phyloP scores from a whole-genome alignment of 2,329 filamentous ascomycete genomes.

The Pseudomassariella vexata region DNA sequence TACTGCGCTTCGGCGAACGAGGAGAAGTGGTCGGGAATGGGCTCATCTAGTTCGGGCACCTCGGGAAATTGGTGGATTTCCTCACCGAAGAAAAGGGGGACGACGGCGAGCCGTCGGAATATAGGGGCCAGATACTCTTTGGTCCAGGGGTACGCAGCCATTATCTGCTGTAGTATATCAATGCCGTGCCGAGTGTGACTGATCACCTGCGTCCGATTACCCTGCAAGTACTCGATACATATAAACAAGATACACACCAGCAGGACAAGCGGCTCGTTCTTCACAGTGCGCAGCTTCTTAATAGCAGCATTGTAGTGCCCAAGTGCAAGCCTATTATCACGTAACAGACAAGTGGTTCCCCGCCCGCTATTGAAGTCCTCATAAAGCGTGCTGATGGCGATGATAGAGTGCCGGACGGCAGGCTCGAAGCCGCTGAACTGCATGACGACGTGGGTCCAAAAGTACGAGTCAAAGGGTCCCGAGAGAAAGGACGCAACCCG shows the following conservation, averaged over 20 bases:
- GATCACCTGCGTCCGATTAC: slow-evolving; percentile 27
- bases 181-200: slow-evolving; percentile 33
- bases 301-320: slow-evolving; percentile 36
- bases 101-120: slow-evolving; percentile 31
- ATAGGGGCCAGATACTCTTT: slow-evolving; percentile 26
- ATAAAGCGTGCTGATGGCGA: slow-evolving; percentile 33
- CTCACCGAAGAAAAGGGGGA: slow-evolving; percentile 34
- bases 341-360: no score
- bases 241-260: slow-evolving; percentile 35
- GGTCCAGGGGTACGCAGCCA: slow-evolving; percentile 20
- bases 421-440: slow-evolving; percentile 31
- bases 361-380: no score
- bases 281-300: slow-evolving; percentile 20
- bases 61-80: slow-evolving; percentile 17
- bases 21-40: slow-evolving; percentile 14
- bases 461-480: slow-evolving; percentile 29
- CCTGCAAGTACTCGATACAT: slow-evolving; percentile 36
- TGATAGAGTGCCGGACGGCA: slow-evolving; percentile 29
- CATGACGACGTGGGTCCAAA: slow-evolving; percentile 34
- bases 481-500: slow-evolving; percentile 29
- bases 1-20: slow-evolving; percentile 22
- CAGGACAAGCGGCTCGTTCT: slow-evolving; percentile 28
- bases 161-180: slow-evolving; percentile 25
- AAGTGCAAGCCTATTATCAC: slow-evolving; percentile 29
- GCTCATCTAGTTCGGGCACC: slow-evolving; percentile 16